These are phyloP conservation scores for Chaetoceros tenuissimus DNA, from an alignment of 108 stramenopile genomes.

Conservation along the genomic window DNA sequence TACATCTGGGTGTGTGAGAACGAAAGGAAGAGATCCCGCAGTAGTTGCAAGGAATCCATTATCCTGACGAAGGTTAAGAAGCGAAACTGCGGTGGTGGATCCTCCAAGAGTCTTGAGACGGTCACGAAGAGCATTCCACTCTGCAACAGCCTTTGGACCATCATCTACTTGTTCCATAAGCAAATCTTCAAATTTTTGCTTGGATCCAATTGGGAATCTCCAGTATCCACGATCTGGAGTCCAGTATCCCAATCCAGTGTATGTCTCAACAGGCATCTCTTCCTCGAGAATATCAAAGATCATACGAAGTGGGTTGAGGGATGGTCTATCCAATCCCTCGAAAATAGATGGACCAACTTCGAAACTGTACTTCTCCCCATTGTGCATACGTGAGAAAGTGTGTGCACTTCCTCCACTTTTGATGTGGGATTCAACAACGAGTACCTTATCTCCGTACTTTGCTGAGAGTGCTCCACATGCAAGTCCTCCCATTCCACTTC, in stretches of 20 bases:
- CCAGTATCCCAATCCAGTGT: constrained; percentile 86
- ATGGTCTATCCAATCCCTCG: constrained; percentile 79
- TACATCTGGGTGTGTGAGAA: constrained; percentile 80
- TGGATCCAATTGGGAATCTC: constrained; percentile 80
- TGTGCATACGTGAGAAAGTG: constrained; percentile 78
- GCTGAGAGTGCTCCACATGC: constrained; percentile 73
- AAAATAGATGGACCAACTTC: constrained; percentile 87
- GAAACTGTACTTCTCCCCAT: constrained; percentile 80
- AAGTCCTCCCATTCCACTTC: constrained; percentile 84
- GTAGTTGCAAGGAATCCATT: constrained; percentile 86
- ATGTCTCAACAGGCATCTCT: constrained; percentile 85
- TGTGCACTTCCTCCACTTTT: constrained; percentile 84
- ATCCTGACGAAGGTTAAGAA: constrained; percentile 81
- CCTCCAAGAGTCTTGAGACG: constrained; percentile 81
- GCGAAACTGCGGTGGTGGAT: constrained; percentile 73
- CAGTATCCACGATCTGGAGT: constrained; percentile 75
- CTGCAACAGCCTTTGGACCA: constrained; percentile 72
- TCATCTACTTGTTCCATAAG: constrained; percentile 82
- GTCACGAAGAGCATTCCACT: constrained; percentile 72
- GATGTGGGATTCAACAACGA: constrained; percentile 81
- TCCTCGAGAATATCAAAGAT: constrained; percentile 83
- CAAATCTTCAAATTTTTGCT: constrained; percentile 54
- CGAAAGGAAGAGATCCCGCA: constrained; percentile 78
- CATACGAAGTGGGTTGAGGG: constrained; percentile 83
- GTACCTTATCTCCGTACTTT: constrained; percentile 71